Conservation (phyloP, 1,284 basidiomycete species). For the Moesziomyces sp. region DNA sequence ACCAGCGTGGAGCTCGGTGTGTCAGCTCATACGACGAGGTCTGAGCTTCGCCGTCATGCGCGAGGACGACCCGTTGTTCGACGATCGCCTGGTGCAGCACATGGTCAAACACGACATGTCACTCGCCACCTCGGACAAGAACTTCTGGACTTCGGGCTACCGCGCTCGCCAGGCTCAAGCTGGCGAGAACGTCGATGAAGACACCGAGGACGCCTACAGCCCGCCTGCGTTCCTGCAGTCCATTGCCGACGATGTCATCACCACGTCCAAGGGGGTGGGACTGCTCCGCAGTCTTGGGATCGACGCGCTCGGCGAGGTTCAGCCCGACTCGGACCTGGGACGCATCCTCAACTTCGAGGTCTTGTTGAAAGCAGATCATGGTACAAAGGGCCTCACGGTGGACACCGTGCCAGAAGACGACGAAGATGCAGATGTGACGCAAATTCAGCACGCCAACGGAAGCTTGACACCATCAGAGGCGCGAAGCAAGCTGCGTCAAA, state of each 20-base stretch:
- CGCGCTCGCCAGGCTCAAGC: neutral
- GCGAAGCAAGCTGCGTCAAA: neutral
- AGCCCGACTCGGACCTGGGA: conserved; percentile 18
- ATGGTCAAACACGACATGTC: conserved; percentile 27
- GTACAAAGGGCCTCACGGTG: neutral
- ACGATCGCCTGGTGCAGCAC: conserved; percentile 33
- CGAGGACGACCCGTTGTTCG: conserved; percentile 30
- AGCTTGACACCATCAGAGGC: neutral
- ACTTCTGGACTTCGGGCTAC: conserved; percentile 38
- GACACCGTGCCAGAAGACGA: neutral
- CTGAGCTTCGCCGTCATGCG: conserved; percentile 39
- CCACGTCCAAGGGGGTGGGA: conserved; percentile 42
- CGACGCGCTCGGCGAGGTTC: conserved; percentile 41
- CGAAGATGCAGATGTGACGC: neutral
- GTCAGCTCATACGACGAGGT: conserved; percentile 24
- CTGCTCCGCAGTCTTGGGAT: conserved; percentile 44
- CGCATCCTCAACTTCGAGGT: conserved; percentile 15
- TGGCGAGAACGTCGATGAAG: conserved; percentile 2
- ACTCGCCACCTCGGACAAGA: conserved; percentile 28
- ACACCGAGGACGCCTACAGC: conserved; percentile 15
- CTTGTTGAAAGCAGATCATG: neutral
- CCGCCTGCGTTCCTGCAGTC: conserved; percentile 39
- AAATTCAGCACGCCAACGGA: neutral
- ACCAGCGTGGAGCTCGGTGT: conserved; percentile 38
- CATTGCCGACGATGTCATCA: conserved; percentile 33